A percentile compares a stretch with the other conserved stretches of the same genome.
These are phyloP conservation scores for Phytophthora rubi DNA, from an alignment of 352 stramenopile genomes.

Conservation along the genomic window DNA sequence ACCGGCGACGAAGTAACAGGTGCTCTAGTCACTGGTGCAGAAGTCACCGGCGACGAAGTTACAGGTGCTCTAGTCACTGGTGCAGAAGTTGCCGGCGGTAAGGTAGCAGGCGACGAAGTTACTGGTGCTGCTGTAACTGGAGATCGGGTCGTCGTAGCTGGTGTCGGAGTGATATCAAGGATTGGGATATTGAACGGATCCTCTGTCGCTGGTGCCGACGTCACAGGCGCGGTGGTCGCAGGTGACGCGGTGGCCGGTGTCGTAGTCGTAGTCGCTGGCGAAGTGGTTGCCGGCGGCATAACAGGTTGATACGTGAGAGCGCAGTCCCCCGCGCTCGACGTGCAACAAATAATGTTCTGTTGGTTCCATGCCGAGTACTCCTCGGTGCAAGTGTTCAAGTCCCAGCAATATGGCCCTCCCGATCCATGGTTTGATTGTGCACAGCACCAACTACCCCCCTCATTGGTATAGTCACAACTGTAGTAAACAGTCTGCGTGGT, in stretches of 20 bases:
- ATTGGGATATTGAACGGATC: slow-evolving; percentile 17
- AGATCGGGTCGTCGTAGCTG: slow-evolving; percentile 7
- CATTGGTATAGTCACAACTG: slow-evolving; percentile 36
- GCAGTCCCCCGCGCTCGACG: slow-evolving; percentile 36
- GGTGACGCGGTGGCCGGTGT: slow-evolving; percentile 5
- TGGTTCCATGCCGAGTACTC: slow-evolving; percentile 43
- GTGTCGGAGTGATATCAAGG: slow-evolving; percentile 2
- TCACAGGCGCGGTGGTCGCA: background rate
- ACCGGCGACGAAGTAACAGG: no score
- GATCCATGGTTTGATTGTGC: slow-evolving; percentile 38
- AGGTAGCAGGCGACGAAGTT: background rate
- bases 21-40: no score
- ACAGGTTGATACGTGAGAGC: slow-evolving; percentile 42
- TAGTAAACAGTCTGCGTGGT: slow-evolving; percentile 50
- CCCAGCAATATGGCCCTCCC: slow-evolving; percentile 47
- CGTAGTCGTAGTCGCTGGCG: slow-evolving; percentile 4
- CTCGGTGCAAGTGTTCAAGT: slow-evolving; percentile 39
- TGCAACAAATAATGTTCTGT: slow-evolving; percentile 66
- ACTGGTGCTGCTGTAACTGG: slow-evolving; percentile 5
- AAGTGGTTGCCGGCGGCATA: slow-evolving; percentile 35
- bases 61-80: no score
- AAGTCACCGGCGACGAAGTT: no score
- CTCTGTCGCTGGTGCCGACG: slow-evolving; percentile 7
- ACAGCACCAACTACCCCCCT: slow-evolving; percentile 52
- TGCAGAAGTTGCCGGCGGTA: no score